Evolutionary conservation across 352 stramenopile genomes (phyloP).

Genomic region (Phytophthora meadii): DNA sequence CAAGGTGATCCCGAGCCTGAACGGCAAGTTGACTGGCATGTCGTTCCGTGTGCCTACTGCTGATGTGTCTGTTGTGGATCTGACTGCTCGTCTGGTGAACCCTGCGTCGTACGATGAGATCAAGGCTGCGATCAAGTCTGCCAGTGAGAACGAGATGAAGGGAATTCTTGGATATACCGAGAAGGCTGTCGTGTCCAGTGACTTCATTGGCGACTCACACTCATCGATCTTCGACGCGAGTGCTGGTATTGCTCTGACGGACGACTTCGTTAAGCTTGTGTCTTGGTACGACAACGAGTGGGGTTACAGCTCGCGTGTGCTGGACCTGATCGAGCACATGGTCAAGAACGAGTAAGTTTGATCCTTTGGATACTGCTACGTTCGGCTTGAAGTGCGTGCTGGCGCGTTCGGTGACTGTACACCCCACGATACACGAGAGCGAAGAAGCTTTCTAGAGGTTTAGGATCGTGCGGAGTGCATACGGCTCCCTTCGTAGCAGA

Average conservation of each 20-base stretch:
- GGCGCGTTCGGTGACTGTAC: conserved; percentile 26
- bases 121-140: conserved; percentile 95
- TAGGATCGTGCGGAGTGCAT: too few species aligned
- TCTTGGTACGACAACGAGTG: conserved; percentile 99
- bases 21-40: conserved; percentile 94
- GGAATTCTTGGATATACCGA: conserved; percentile 99
- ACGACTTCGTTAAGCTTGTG: conserved; percentile 99
- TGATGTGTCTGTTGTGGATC: conserved; percentile 91
- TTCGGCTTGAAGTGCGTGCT: conserved; percentile 34
- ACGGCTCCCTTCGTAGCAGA: too few species aligned
- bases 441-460: too few species aligned
- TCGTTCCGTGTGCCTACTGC: conserved; percentile 92
- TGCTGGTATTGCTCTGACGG: conserved; percentile 97
- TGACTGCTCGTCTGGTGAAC: conserved; percentile 86
- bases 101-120: conserved; percentile 98
- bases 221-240: conserved; percentile 98
- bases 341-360: conserved; percentile 87
- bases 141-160: conserved; percentile 95
- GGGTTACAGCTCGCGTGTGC: conserved; percentile 97
- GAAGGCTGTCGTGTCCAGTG: conserved; percentile 96
- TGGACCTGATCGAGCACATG: conserved; percentile 98
- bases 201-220: conserved; percentile 96
- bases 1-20: conserved; percentile 97
- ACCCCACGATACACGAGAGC: conserved; percentile 7
- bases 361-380: conserved; percentile 20